These are phyloP conservation scores for Colletotrichum sp. DNA, from an alignment of 2,329 filamentous ascomycete species.

Conservation along the genomic window DNA sequence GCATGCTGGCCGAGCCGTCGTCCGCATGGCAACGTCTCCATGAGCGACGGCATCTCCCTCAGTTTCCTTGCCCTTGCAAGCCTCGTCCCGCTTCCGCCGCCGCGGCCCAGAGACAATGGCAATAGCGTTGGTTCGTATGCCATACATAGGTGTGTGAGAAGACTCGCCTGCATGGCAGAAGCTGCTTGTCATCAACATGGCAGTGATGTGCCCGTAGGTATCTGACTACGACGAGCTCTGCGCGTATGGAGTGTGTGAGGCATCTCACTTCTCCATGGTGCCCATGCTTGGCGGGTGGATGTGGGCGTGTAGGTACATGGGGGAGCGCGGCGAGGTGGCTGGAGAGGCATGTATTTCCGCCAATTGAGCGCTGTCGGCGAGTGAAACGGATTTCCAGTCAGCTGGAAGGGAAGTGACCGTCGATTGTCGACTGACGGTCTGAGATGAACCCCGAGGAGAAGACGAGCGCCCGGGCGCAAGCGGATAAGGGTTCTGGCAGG, in stretches of 20 bases:
- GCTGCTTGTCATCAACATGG: background rate
- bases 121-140: background rate
- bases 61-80: background rate
- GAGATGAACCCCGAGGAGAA: constrained; percentile 11
- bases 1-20: constrained; percentile 5
- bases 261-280: background rate
- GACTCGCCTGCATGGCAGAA: background rate
- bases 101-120: background rate
- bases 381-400: background rate
- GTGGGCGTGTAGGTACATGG: background rate
- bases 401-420: background rate
- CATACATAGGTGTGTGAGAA: background rate
- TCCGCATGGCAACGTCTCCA: constrained; percentile 10
- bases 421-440: background rate
- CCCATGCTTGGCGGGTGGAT: background rate
- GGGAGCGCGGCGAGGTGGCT: background rate
- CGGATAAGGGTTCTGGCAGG: constrained; percentile 26
- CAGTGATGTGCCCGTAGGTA: background rate
- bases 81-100: background rate
- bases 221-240: background rate
- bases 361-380: constrained; percentile 3
- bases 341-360: background rate
- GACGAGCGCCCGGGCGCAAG: constrained; percentile 7
- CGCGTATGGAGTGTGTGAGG: background rate
- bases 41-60: background rate